phyloP scores from a whole-genome alignment of 768 basidiomycete genomes.

The Russula earlei region DNA sequence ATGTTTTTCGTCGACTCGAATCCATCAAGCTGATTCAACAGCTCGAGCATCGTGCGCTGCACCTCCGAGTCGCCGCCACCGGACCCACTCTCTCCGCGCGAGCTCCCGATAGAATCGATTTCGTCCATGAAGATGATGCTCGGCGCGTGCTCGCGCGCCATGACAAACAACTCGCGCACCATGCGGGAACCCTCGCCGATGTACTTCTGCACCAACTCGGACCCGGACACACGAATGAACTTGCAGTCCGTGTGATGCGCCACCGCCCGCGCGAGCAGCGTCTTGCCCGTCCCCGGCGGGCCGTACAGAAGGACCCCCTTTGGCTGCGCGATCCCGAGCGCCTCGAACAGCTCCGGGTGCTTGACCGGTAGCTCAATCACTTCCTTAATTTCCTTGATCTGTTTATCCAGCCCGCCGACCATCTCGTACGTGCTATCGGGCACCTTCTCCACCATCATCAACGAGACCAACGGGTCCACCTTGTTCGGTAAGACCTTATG shows the following conservation, averaged over 20 bases:
- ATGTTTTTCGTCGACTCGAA: slow-evolving; percentile 73
- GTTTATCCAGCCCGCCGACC: slow-evolving; percentile 97
- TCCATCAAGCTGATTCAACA: slow-evolving; percentile 58
- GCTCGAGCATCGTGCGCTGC: slow-evolving; percentile 57
- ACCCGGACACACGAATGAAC: slow-evolving; percentile 92
- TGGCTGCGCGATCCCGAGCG: slow-evolving; percentile 93
- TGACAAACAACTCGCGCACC: slow-evolving; percentile 96
- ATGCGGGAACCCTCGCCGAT: slow-evolving; percentile 95
- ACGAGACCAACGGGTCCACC: slow-evolving; percentile 93
- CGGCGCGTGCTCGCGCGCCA: slow-evolving; percentile 96
- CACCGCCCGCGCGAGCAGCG: slow-evolving; percentile 87
- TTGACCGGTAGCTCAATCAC: slow-evolving; percentile 97
- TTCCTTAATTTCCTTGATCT: slow-evolving; percentile 98
- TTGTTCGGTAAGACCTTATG: slow-evolving; percentile 97
- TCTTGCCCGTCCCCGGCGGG: slow-evolving; percentile 95
- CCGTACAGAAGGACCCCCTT: slow-evolving; percentile 95
- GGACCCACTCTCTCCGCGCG: slow-evolving; percentile 69
- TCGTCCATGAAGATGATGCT: slow-evolving; percentile 99
- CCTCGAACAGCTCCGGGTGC: slow-evolving; percentile 90
- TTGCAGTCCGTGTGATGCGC: slow-evolving; percentile 97
- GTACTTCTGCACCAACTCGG: slow-evolving; percentile 95
- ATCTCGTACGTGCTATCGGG: slow-evolving; percentile 99
- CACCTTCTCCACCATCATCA: slow-evolving; percentile 99
- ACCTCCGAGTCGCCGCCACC: slow-evolving; percentile 59
- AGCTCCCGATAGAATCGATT: slow-evolving; percentile 94